Evolutionary conservation across 257 asterid genomes (phyloP).

Genomic region (Solanum sejunctum): DNA sequence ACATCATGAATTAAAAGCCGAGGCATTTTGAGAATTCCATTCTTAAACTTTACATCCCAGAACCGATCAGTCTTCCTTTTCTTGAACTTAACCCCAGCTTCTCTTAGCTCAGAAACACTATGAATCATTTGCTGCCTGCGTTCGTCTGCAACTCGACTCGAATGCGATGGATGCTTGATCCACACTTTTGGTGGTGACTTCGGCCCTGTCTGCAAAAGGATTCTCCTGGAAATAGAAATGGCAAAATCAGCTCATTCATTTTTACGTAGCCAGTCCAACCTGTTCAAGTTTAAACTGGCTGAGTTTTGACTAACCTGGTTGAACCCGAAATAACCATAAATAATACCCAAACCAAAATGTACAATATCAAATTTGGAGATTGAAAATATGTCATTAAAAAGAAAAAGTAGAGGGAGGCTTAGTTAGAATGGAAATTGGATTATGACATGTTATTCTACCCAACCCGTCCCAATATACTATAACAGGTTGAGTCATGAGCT

Average conservation of each 20-base stretch:
- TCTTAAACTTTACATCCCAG: conserved; percentile 70
- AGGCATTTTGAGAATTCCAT: conserved; percentile 59
- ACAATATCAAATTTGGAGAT: background rate
- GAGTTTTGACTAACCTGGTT: background rate
- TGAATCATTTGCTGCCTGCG: conserved; percentile 75
- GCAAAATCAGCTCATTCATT: background rate
- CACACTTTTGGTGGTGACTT: conserved; percentile 50
- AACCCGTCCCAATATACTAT: no score
- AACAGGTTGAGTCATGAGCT: background rate
- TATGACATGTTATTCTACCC: no score
- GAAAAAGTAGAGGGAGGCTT: no score
- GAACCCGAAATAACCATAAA: background rate
- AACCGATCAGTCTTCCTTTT: conserved; percentile 54
- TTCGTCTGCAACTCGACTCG: conserved; percentile 52
- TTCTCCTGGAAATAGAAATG: conserved; percentile 33
- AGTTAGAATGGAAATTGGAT: no score
- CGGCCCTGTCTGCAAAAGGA: conserved; percentile 45
- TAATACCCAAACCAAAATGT: background rate
- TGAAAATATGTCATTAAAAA: no score
- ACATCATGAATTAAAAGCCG: conserved; percentile 76
- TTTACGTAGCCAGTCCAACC: background rate
- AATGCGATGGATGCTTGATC: conserved; percentile 63
- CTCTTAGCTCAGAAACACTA: conserved; percentile 61
- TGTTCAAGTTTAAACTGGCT: background rate
- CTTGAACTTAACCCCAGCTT: conserved; percentile 63